These are phyloP conservation scores for Vitis hybrid DNA, from an alignment of 177 flowering plant genomes.

Conservation along the genomic window DNA sequence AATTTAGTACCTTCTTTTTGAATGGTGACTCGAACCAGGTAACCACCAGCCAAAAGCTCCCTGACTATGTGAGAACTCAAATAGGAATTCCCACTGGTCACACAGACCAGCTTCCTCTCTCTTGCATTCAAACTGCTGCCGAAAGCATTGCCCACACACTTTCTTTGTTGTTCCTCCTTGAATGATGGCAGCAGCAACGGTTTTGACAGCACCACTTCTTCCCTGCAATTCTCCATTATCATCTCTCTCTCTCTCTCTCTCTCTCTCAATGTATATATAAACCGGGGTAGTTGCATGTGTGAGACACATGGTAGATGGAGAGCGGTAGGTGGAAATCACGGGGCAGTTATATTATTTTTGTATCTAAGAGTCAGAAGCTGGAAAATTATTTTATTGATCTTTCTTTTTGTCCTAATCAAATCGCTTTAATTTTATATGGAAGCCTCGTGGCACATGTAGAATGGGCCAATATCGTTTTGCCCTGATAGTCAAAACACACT, in stretches of 20 bases:
- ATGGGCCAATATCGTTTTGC: too few relatives aligned
- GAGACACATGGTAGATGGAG: background rate
- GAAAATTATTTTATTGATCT: background rate
- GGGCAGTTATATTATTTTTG: background rate
- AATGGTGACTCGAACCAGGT: slow-evolving; percentile 38
- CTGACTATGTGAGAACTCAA: slow-evolving; percentile 31
- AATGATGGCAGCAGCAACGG: background rate
- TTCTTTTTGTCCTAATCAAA: too few relatives aligned
- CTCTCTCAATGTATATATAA: background rate
- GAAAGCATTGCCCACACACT: slow-evolving; percentile 6
- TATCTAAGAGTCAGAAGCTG: background rate
- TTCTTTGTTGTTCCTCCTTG: slow-evolving; percentile 7
- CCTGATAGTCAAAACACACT: too few relatives aligned
- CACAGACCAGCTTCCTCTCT: slow-evolving; percentile 38
- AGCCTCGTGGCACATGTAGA: too few relatives aligned
- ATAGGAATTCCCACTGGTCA: slow-evolving; percentile 39
- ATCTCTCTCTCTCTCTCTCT: background rate
- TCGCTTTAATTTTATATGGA: too few relatives aligned
- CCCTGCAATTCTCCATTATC: slow-evolving; percentile 12
- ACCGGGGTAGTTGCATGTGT: background rate
- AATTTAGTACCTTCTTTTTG: slow-evolving; percentile 33
- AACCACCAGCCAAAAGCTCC: slow-evolving; percentile 34
- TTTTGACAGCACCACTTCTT: slow-evolving; percentile 9
- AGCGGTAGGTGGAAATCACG: background rate
- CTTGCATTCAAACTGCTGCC: slow-evolving; percentile 13